Conservation (phyloP, 768 basidiomycete species). For the Mycena sanguinolenta region DNA sequence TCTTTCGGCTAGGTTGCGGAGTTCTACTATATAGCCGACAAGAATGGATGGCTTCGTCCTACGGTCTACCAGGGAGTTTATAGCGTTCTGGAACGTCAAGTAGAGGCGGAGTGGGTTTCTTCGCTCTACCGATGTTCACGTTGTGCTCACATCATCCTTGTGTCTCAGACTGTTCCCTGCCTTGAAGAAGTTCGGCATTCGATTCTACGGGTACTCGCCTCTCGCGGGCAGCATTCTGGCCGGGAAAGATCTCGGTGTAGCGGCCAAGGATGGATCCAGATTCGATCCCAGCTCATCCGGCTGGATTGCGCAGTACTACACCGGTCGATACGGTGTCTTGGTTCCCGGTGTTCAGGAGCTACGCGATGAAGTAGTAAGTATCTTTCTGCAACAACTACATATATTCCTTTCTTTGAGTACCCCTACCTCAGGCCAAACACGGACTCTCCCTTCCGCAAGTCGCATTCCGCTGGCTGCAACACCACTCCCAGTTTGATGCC, state of each 20-base stretch:
- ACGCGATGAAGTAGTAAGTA: background rate
- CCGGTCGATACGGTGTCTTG: background rate
- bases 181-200: background rate
- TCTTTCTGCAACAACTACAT: background rate
- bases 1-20: background rate
- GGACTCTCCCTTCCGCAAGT: background rate
- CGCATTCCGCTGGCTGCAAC: constrained; percentile 1
- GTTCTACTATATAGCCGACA: background rate
- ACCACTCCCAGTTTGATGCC: background rate
- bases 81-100: background rate
- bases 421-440: background rate
- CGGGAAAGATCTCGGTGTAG: background rate
- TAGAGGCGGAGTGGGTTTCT: background rate
- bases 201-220: background rate
- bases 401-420: background rate
- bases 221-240: background rate
- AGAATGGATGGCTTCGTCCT: background rate
- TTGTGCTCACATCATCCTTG: background rate
- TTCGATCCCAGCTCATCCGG: background rate
- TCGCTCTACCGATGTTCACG: background rate
- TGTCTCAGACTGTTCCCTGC: background rate
- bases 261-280: background rate
- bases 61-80: background rate
- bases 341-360: background rate
- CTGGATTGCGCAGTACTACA: background rate